Conservation (phyloP, 306 rosid genomes). For the Mimosa pudica region DNA sequence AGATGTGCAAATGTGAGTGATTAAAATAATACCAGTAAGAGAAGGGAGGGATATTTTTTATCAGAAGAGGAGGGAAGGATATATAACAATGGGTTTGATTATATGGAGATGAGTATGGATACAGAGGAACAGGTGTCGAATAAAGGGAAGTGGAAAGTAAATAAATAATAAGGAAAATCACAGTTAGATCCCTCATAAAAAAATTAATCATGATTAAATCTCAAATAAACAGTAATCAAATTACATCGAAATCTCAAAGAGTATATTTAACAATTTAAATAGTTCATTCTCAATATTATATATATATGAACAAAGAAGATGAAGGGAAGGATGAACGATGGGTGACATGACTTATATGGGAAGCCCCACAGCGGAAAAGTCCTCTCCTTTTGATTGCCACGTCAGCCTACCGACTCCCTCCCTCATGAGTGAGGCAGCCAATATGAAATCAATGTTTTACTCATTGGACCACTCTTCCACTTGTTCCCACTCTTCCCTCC, state of each 20-base stretch:
- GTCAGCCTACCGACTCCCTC: neutral
- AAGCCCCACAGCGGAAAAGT: neutral
- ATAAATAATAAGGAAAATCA: neutral
- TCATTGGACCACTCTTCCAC: slow-evolving; percentile 57
- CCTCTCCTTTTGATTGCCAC: neutral
- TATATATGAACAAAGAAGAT: neutral
- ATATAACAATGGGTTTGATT: neutral
- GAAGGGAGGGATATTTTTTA: neutral
- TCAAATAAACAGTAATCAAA: no score
- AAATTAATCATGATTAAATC: no score
- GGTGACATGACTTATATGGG: neutral
- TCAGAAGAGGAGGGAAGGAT: neutral
- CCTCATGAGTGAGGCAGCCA: neutral
- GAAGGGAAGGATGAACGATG: neutral
- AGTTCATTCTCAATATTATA: no score
- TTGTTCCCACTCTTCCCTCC: slow-evolving; percentile 40
- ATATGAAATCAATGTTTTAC: neutral
- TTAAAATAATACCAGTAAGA: no score
- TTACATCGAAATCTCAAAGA: no score
- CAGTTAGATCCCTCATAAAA: no score
- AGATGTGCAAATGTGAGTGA: no score
- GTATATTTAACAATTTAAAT: no score
- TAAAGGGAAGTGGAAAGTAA: neutral
- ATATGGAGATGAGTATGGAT: neutral
- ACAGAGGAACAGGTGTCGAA: neutral